phyloP scores from a whole-genome alignment of 1,284 basidiomycete species.

The Boletus semigastroideus region DNA sequence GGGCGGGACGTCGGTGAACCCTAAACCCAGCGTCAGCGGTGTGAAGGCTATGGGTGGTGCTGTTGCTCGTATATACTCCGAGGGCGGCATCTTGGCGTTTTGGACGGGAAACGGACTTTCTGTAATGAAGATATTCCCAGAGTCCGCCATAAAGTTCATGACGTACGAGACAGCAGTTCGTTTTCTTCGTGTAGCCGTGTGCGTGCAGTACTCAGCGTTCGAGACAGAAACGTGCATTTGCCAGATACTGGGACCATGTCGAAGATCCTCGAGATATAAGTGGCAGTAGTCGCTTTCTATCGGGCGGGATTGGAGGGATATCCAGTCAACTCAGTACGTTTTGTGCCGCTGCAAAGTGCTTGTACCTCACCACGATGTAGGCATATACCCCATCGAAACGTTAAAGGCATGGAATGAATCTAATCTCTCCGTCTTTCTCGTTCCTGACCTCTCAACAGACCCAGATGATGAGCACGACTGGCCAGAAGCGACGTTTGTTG shows the following conservation, averaged over 20 bases:
- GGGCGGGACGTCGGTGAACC: slow-evolving; percentile 48
- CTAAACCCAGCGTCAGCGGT: slow-evolving; percentile 54
- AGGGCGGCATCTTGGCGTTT: slow-evolving; percentile 88
- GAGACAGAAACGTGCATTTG: slow-evolving; percentile 87
- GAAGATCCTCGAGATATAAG: slow-evolving; percentile 90
- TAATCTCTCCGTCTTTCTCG: background rate
- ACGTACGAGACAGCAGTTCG: slow-evolving; percentile 89
- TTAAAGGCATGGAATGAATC: slow-evolving; percentile 56
- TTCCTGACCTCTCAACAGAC: slow-evolving; percentile 50
- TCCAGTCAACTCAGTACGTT: slow-evolving; percentile 85
- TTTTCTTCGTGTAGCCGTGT: slow-evolving; percentile 25
- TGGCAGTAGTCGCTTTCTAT: slow-evolving; percentile 89
- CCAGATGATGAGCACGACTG: slow-evolving; percentile 89
- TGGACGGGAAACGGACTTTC: slow-evolving; percentile 89
- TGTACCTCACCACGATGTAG: slow-evolving; percentile 40
- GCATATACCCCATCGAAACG: slow-evolving; percentile 88
- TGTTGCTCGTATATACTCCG: slow-evolving; percentile 76
- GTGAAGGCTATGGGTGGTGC: slow-evolving; percentile 72
- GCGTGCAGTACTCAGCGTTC: slow-evolving; percentile 18
- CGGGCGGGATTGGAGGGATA: slow-evolving; percentile 95
- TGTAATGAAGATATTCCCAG: slow-evolving; percentile 92
- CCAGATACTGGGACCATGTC: slow-evolving; percentile 88
- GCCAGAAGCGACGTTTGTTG: slow-evolving; percentile 58
- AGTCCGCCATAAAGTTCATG: slow-evolving; percentile 98
- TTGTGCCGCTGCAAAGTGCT: background rate